Percentiles rank a stretch among this genome's conserved stretches.
Evolutionary conservation across 495 filamentous ascomycete species (phyloP).

Genomic region (Hypomontagnella monticulosa): DNA sequence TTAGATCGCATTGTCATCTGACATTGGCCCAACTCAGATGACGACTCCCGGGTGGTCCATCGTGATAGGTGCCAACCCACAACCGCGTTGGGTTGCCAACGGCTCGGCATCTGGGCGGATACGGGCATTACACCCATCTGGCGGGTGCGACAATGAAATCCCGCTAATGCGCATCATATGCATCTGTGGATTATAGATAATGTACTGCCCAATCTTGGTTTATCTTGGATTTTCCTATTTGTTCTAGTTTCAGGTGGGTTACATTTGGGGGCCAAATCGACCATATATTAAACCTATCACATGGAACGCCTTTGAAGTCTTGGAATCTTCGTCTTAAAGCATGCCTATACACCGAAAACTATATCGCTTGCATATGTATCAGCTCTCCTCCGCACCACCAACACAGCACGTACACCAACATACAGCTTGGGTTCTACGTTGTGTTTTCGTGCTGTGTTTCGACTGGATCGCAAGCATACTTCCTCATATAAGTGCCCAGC

Average conservation of each 20-base stretch:
- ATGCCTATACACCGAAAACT: conserved; percentile 37
- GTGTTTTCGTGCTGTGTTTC: not conserved
- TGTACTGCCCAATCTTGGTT: conserved; percentile 21
- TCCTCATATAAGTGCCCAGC: not conserved
- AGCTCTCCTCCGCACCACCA: not conserved
- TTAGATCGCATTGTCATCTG: conserved; percentile 42
- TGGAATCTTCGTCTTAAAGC: conserved; percentile 7
- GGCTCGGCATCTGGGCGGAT: conserved; percentile 39
- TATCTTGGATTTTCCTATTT: conserved; percentile 31
- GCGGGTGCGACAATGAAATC: conserved; percentile 29
- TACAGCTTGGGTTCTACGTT: not conserved
- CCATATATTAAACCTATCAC: conserved; percentile 39
- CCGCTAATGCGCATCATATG: conserved; percentile 40
- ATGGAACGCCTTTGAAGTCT: conserved; percentile 19
- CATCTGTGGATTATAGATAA: conserved; percentile 32
- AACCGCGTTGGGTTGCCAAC: conserved; percentile 29
- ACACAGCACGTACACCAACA: not conserved
- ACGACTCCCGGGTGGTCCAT: conserved; percentile 21
- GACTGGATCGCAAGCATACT: not conserved
- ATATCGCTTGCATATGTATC: conserved; percentile 21
- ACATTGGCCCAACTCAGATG: conserved; percentile 37
- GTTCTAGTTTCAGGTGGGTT: conserved; percentile 31
- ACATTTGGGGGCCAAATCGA: conserved; percentile 21
- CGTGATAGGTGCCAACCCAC: conserved; percentile 40
- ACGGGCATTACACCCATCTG: conserved; percentile 32